These are phyloP conservation scores for Podila epicladia DNA, from an alignment of 192 early-diverging fungal species.

Conservation along the genomic window DNA sequence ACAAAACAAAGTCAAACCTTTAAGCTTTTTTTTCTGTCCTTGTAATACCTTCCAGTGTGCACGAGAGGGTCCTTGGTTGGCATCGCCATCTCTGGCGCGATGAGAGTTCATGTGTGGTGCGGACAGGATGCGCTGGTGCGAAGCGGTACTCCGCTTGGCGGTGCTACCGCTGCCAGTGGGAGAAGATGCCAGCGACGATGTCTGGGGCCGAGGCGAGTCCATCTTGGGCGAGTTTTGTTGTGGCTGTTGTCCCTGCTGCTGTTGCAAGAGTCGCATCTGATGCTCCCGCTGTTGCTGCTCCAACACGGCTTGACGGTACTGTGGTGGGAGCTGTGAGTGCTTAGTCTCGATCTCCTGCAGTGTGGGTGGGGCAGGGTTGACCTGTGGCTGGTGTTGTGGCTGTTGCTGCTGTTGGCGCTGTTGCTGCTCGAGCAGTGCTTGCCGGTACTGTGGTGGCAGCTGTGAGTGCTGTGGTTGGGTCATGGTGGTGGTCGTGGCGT, in stretches of 20 bases:
- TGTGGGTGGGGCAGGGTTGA: conserved; percentile 1
- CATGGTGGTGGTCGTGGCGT: conserved; percentile 6
- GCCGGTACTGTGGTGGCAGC: conserved; percentile 41
- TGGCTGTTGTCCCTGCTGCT: conserved; percentile 29
- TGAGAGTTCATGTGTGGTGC: conserved; percentile 23
- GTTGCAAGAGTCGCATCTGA: conserved; percentile 25
- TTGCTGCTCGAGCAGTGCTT: conserved; percentile 33
- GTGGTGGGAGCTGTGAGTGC: neutral
- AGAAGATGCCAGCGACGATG: conserved; percentile 22
- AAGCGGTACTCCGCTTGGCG: conserved; percentile 2
- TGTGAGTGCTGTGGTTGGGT: conserved; percentile 18
- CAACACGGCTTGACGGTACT: conserved; percentile 13
- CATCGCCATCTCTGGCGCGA: conserved; percentile 7
- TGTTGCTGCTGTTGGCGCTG: conserved; percentile 1
- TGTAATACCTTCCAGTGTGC: conserved; percentile 48
- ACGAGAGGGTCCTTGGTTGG: conserved; percentile 21
- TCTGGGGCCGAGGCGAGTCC: conserved; percentile 7
- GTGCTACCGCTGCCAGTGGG: conserved; percentile 6
- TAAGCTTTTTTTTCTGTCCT: neutral
- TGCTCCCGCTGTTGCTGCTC: conserved; percentile 40
- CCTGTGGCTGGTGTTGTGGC: neutral
- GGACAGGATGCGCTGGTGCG: conserved; percentile 27
- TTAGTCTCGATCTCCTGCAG: neutral
- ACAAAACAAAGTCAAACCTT: neutral
- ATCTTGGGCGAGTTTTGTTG: conserved; percentile 10